Conservation (phyloP, 805 yeast species). For the Spathaspora boniae region DNA sequence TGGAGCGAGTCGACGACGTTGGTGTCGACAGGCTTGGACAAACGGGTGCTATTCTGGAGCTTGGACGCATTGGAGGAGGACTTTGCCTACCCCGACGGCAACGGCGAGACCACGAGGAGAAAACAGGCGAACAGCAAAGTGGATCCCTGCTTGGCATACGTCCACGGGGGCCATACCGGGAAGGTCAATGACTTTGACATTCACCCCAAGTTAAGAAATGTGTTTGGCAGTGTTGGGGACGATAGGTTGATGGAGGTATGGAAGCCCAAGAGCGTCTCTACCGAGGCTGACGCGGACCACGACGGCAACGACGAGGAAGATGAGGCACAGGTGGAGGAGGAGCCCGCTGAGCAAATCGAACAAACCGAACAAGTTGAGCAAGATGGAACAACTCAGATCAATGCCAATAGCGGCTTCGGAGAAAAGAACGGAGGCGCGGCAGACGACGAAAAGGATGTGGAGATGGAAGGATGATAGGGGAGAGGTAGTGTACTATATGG, state of each 20-base stretch:
- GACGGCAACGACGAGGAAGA: slow-evolving; percentile 20
- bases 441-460: slow-evolving; percentile 12
- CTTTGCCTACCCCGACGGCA: slow-evolving; percentile 35
- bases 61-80: slow-evolving; percentile 56
- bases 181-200: slow-evolving; percentile 64
- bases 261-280: slow-evolving; percentile 56
- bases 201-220: slow-evolving; percentile 57
- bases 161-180: slow-evolving; percentile 86
- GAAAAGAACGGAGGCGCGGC: slow-evolving; percentile 3
- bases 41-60: slow-evolving; percentile 75
- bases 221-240: slow-evolving; percentile 67
- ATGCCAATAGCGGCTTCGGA: no score
- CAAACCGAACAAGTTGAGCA: slow-evolving; percentile 1
- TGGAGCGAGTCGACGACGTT: slow-evolving; percentile 48
- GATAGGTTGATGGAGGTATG: slow-evolving; percentile 75
- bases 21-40: slow-evolving; percentile 60
- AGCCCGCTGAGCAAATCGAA: background rate
- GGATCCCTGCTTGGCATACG: slow-evolving; percentile 74
- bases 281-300: slow-evolving; percentile 31
- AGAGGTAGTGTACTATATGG: background rate
- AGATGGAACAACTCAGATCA: background rate
- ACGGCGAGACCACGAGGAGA: slow-evolving; percentile 48
- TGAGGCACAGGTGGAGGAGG: slow-evolving; percentile 6
- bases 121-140: slow-evolving; percentile 42
- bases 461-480: slow-evolving; percentile 10